Evolutionary conservation across 2,329 filamentous ascomycete species (phyloP).

Genomic region (Gyromitra esculenta): DNA sequence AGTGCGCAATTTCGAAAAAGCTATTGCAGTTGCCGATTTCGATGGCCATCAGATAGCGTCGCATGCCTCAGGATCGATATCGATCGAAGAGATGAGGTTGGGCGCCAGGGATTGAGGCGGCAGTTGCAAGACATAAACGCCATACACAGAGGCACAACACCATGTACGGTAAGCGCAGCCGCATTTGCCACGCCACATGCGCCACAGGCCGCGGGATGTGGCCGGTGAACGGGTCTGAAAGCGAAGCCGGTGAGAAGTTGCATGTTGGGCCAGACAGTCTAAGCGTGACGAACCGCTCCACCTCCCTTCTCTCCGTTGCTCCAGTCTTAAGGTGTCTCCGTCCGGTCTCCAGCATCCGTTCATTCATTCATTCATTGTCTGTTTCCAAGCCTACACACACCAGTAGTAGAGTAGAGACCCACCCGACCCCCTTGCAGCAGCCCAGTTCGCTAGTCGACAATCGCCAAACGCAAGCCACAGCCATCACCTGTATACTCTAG

Average conservation of each 20-base stretch:
- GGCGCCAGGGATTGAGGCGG: constrained; percentile 1
- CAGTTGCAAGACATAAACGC: background rate
- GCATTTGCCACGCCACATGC: constrained; percentile 17
- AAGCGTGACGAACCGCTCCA: constrained; percentile 13
- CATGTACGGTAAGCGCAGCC: constrained; percentile 31
- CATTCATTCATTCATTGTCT: background rate
- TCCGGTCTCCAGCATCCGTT: background rate
- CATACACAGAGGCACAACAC: constrained; percentile 3
- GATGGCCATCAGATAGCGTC: constrained; percentile 7
- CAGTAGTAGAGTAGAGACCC: background rate
- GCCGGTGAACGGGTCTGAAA: background rate
- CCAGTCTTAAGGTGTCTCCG: background rate
- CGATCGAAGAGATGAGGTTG: background rate
- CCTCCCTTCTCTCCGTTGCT: constrained; percentile 12
- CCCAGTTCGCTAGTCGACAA: constrained; percentile 21
- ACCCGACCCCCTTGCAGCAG: constrained; percentile 29
- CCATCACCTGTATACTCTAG: background rate
- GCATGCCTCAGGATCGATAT: background rate
- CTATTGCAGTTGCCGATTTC: background rate
- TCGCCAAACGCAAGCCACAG: constrained; percentile 42
- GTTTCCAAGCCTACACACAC: constrained; percentile 1
- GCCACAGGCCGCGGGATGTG: constrained; percentile 29
- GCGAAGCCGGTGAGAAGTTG: constrained; percentile 1
- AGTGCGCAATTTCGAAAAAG: background rate
- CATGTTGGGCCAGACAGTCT: background rate